Conservation (phyloP, 1,284 basidiomycete genomes). For the Ustilago crameri region DNA sequence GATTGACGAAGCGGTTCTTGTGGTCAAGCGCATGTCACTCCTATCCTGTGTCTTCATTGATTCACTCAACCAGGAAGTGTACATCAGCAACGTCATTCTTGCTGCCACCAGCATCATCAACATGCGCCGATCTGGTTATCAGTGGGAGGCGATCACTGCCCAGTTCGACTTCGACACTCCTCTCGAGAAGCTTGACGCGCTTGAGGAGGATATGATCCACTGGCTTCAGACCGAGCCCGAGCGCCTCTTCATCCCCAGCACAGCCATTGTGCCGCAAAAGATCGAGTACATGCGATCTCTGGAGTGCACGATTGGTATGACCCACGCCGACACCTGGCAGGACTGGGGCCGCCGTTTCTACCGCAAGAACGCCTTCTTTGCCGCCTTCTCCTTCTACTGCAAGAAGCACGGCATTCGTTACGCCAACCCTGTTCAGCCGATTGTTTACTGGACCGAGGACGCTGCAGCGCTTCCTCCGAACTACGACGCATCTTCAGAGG, state of each 20-base stretch:
- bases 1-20: conserved; percentile 51
- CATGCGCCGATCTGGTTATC: conserved; percentile 61
- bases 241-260: conserved; percentile 62
- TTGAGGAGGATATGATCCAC: conserved; percentile 64
- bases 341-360: conserved; percentile 65
- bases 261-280: conserved; percentile 59
- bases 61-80: conserved; percentile 60
- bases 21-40: conserved; percentile 62
- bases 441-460: conserved; percentile 61
- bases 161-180: conserved; percentile 64
- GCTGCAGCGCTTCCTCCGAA: conserved; percentile 49
- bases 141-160: conserved; percentile 60
- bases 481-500: conserved; percentile 31
- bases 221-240: conserved; percentile 66
- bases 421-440: conserved; percentile 55
- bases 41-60: conserved; percentile 62
- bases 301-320: conserved; percentile 65
- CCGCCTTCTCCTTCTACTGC: conserved; percentile 62
- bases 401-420: conserved; percentile 65
- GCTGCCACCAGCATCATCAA: conserved; percentile 59
- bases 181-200: conserved; percentile 61
- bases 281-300: conserved; percentile 62
- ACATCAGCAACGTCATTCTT: conserved; percentile 61
- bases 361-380: conserved; percentile 61
- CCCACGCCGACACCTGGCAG: conserved; percentile 64